phyloP scores from a whole-genome alignment of 208 protist genomes.

The Leishmania guyanensis region DNA sequence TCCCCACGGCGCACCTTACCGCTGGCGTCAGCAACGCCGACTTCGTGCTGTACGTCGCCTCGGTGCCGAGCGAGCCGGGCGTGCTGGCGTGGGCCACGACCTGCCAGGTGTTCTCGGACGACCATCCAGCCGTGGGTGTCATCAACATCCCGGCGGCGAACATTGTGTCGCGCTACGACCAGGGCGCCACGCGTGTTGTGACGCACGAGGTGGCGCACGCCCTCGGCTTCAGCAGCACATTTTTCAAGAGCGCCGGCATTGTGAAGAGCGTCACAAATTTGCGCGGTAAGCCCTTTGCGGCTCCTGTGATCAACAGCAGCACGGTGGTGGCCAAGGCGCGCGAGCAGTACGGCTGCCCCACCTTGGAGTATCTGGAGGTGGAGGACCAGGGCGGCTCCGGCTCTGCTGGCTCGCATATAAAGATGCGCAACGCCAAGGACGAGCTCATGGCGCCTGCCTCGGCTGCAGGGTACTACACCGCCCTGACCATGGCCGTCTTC shows the following conservation, averaged over 20 bases:
- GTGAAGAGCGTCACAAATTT: slow-evolving; percentile 2
- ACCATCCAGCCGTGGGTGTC: slow-evolving; percentile 37
- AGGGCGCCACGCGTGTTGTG: slow-evolving; percentile 11
- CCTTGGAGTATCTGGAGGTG: slow-evolving; percentile 59
- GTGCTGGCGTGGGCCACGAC: slow-evolving; percentile 41
- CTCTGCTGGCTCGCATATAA: slow-evolving; percentile 83
- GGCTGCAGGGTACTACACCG: slow-evolving; percentile 44
- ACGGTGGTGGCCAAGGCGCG: slow-evolving; percentile 37
- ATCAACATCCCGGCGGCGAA: slow-evolving; percentile 45
- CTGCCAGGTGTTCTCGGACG: slow-evolving; percentile 28
- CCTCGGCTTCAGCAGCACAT: slow-evolving; percentile 58
- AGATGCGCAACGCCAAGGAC: slow-evolving; percentile 72
- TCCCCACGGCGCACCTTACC: slow-evolving; percentile 36
- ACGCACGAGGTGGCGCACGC: slow-evolving; percentile 86
- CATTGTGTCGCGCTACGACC: slow-evolving; percentile 3
- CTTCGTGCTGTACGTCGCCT: slow-evolving; percentile 60
- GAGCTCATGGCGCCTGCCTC: slow-evolving; percentile 78
- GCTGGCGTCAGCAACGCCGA: slow-evolving; percentile 41
- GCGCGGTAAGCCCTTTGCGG: slow-evolving; percentile 37
- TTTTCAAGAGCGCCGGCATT: slow-evolving; percentile 27
- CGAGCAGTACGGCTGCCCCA: slow-evolving; percentile 70
- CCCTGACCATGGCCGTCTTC: slow-evolving; percentile 82
- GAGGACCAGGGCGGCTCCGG: too few species aligned
- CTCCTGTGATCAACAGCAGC: slow-evolving; percentile 34
- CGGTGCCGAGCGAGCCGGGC: slow-evolving; percentile 13